Percentiles rank a stretch among this genome's conserved stretches.
Evolutionary conservation across 192 early-diverging fungal genomes (phyloP).

Genomic region (Cladochytrium replicatum): DNA sequence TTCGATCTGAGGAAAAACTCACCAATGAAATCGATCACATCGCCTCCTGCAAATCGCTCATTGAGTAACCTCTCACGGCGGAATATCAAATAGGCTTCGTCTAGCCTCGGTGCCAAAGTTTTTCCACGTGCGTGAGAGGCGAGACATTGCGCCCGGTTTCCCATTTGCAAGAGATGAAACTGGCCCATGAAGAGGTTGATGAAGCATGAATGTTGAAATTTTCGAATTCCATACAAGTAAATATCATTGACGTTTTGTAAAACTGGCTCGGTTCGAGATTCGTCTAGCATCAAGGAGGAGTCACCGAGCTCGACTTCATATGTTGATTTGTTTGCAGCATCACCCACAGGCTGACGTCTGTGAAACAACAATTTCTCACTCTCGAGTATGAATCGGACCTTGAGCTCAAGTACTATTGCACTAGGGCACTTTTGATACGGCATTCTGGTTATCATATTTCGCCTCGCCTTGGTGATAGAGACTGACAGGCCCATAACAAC

Average conservation of each 20-base stretch:
- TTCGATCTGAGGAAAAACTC: background rate
- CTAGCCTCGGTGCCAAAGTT: constrained; percentile 20
- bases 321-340: no score
- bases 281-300: no score
- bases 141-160: constrained; percentile 35
- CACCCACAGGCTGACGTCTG: no score
- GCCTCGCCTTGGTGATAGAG: constrained; percentile 14
- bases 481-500: constrained; percentile 10
- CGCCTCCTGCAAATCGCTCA: constrained; percentile 31
- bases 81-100: constrained; percentile 38
- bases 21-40: constrained; percentile 44
- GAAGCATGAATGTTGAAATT: constrained; percentile 26
- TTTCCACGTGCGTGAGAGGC: constrained; percentile 23
- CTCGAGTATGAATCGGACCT: constrained; percentile 22
- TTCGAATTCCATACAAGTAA: no score
- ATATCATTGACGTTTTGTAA: no score
- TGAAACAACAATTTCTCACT: constrained; percentile 10
- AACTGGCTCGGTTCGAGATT: no score
- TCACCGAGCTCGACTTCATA: no score
- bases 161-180: constrained; percentile 28
- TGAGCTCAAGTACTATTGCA: constrained; percentile 24
- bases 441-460: constrained; percentile 12
- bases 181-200: constrained; percentile 23
- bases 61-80: constrained; percentile 28
- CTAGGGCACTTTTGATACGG: constrained; percentile 6